A percentile compares a stretch with the other conserved stretches of the same genome.
These are phyloP conservation scores for Exophiala phaeomuriformis DNA, from an alignment of 2,329 filamentous ascomycete genomes.

Conservation along the genomic window DNA sequence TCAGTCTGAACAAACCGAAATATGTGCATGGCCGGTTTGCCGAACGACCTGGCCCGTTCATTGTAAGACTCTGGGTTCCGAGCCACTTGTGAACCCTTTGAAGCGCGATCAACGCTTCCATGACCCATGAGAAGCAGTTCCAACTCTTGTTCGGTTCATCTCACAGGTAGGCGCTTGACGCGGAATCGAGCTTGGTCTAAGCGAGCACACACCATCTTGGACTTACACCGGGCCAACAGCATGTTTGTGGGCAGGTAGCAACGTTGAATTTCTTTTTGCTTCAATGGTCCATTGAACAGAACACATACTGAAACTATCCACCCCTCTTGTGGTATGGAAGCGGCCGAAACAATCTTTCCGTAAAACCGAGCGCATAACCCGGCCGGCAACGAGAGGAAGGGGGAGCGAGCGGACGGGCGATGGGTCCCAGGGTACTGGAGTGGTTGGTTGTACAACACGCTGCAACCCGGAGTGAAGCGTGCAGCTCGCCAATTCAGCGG, in stretches of 20 bases:
- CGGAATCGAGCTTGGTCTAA: constrained; percentile 31
- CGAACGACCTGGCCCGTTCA: constrained; percentile 31
- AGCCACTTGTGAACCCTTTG: constrained; percentile 30
- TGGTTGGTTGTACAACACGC: too few relatives aligned
- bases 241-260: constrained; percentile 23
- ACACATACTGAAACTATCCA: too few relatives aligned
- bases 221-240: constrained; percentile 35
- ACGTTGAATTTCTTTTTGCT: constrained; percentile 19
- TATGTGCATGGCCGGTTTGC: constrained; percentile 35
- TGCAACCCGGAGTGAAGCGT: too few relatives aligned
- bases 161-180: constrained; percentile 28
- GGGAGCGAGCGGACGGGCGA: too few relatives aligned
- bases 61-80: constrained; percentile 29
- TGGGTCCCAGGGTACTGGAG: too few relatives aligned
- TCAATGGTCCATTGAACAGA: constrained; percentile 31
- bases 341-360: too few relatives aligned
- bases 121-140: constrained; percentile 42
- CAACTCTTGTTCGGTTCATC: constrained; percentile 31
- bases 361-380: too few relatives aligned
- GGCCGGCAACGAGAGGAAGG: too few relatives aligned
- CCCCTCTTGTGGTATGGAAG: too few relatives aligned
- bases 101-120: constrained; percentile 35
- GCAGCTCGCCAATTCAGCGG: too few relatives aligned
- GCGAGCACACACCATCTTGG: constrained; percentile 24
- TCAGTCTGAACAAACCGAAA: constrained; percentile 34